Conservation (phyloP, 495 filamentous ascomycete species). For the Lasiosphaeriaceae sp. region DNA sequence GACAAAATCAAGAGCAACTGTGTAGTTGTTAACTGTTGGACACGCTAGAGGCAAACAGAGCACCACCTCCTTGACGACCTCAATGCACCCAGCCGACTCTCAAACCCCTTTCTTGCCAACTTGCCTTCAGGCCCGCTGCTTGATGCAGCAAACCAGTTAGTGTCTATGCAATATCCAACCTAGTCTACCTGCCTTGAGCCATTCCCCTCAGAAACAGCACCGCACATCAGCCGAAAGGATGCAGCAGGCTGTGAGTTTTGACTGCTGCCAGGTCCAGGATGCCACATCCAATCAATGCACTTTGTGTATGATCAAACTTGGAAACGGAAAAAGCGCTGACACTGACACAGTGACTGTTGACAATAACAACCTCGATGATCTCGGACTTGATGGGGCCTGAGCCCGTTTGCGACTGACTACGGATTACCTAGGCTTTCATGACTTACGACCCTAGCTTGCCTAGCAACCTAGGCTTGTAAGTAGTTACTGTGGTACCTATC, state of each 20-base stretch:
- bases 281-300: neutral
- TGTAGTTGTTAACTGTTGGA: no score
- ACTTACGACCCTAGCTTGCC: no score
- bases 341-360: neutral
- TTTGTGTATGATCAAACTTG: neutral
- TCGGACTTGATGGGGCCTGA: neutral
- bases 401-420: neutral
- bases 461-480: no score
- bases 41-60: neutral
- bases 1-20: no score
- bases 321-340: neutral
- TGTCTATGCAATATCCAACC: conserved; percentile 1
- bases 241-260: conserved; percentile 12
- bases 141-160: neutral
- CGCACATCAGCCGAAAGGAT: conserved; percentile 14
- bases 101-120: neutral
- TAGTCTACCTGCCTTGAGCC: neutral
- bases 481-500: no score
- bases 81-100: conserved; percentile 4
- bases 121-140: neutral
- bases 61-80: neutral
- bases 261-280: neutral
- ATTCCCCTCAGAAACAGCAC: conserved; percentile 2
- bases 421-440: no score
- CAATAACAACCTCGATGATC: neutral